phyloP scores from a whole-genome alignment of 345 rosid species.

The Eucalyptus rudis region DNA sequence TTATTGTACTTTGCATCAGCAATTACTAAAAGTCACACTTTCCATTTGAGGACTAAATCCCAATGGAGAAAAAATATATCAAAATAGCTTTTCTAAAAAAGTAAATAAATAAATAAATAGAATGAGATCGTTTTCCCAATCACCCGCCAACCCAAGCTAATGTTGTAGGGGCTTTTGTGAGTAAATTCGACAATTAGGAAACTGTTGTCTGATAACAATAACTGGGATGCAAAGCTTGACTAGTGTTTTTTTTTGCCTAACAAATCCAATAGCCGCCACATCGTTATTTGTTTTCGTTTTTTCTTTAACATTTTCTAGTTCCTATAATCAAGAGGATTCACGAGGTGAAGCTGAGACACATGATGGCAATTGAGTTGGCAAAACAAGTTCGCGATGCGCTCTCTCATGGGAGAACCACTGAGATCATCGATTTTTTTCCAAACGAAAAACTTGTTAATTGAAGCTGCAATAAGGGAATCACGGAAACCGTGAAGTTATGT shows the following conservation, averaged over 20 bases:
- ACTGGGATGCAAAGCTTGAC: background rate
- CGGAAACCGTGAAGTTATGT: background rate
- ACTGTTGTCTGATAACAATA: background rate
- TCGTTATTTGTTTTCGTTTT: too few species aligned
- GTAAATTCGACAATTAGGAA: background rate
- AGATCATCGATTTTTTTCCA: background rate
- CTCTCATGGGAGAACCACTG: background rate
- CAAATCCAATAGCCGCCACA: background rate
- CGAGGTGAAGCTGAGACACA: background rate
- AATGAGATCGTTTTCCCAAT: background rate
- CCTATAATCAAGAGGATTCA: background rate
- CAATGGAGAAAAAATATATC: too few species aligned
- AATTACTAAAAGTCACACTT: too few species aligned
- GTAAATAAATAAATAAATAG: too few species aligned
- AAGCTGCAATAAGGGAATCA: background rate
- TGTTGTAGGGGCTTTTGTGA: background rate
- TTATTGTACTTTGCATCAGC: too few species aligned
- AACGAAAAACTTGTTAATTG: rapidly evolving
- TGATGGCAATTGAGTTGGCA: background rate
- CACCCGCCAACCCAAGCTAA: background rate
- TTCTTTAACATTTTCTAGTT: background rate
- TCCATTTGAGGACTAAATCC: too few species aligned
- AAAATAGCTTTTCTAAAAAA: too few species aligned
- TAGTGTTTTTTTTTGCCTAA: background rate
- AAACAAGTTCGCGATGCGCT: background rate